Conservation (phyloP, 2,329 filamentous ascomycete species). For the Colletotrichum spinosum region DNA sequence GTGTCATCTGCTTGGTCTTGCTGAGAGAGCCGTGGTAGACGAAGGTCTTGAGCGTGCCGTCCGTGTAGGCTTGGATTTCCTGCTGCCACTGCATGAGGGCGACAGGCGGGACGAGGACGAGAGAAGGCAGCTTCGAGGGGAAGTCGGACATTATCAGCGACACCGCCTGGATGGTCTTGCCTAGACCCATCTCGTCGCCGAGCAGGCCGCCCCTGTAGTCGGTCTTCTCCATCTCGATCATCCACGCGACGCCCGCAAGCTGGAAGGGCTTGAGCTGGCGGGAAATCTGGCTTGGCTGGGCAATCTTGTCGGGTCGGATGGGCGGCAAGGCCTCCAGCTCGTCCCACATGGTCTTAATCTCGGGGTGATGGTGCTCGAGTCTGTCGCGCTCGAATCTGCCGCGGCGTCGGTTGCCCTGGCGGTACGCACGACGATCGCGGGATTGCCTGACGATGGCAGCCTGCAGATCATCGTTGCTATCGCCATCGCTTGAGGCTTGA, state of each 20-base stretch:
- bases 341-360: constrained; percentile 86
- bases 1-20: constrained; percentile 81
- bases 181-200: constrained; percentile 98
- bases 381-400: constrained; percentile 67
- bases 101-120: constrained; percentile 92
- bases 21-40: constrained; percentile 90
- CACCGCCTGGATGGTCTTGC: constrained; percentile 98
- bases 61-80: constrained; percentile 84
- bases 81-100: constrained; percentile 95
- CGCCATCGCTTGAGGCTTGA: constrained; percentile 3
- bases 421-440: constrained; percentile 49
- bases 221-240: constrained; percentile 88
- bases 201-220: constrained; percentile 90
- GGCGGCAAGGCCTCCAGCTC: constrained; percentile 76
- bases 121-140: constrained; percentile 79
- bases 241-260: constrained; percentile 93
- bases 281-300: constrained; percentile 82
- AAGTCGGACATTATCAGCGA: constrained; percentile 99
- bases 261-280: constrained; percentile 93
- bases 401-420: constrained; percentile 40
- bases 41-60: constrained; percentile 89
- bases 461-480: constrained; percentile 8
- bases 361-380: constrained; percentile 81
- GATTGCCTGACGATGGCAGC: constrained; percentile 38
- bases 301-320: constrained; percentile 71